Conservation (phyloP, 768 basidiomycete species). For the Termitomyces sp. region DNA sequence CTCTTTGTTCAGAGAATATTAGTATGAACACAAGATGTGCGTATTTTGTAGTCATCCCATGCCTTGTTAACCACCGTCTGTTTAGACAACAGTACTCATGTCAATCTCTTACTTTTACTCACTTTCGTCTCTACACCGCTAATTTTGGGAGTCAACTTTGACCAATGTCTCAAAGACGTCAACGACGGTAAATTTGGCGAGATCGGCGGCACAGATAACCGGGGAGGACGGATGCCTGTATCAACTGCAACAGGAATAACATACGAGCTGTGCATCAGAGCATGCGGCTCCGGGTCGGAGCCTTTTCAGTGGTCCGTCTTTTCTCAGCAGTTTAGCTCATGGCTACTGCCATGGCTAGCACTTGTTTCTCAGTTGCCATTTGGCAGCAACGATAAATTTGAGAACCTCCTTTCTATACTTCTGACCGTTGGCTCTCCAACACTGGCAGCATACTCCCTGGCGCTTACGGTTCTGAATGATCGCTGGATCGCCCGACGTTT, state of each 20-base stretch:
- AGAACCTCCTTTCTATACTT: conserved; percentile 38
- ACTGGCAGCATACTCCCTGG: conserved; percentile 43
- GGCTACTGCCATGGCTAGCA: conserved; percentile 47
- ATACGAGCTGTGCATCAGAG: conserved; percentile 22
- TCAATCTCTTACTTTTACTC: neutral
- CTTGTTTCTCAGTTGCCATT: conserved; percentile 47
- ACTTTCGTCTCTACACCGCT: neutral
- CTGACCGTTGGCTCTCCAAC: conserved; percentile 41
- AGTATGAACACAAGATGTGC: neutral
- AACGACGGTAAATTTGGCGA: conserved; percentile 7
- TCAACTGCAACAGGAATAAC: conserved; percentile 23
- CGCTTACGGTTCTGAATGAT: conserved; percentile 38
- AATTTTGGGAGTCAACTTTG: conserved; percentile 14
- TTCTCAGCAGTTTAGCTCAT: conserved; percentile 36
- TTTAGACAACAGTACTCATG: neutral
- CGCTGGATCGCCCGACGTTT: conserved; percentile 36
- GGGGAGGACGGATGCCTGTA: conserved; percentile 19
- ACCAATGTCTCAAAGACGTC: conserved; percentile 18
- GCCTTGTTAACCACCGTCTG: neutral
- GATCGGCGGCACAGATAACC: conserved; percentile 21
- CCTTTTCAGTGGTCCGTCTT: conserved; percentile 29
- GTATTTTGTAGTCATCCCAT: neutral
- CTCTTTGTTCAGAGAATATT: too few species aligned
- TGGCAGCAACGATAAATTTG: conserved; percentile 31
- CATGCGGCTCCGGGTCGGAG: conserved; percentile 23